Conservation (phyloP, 768 basidiomycete species). For the Pisolithus microcarpus region DNA sequence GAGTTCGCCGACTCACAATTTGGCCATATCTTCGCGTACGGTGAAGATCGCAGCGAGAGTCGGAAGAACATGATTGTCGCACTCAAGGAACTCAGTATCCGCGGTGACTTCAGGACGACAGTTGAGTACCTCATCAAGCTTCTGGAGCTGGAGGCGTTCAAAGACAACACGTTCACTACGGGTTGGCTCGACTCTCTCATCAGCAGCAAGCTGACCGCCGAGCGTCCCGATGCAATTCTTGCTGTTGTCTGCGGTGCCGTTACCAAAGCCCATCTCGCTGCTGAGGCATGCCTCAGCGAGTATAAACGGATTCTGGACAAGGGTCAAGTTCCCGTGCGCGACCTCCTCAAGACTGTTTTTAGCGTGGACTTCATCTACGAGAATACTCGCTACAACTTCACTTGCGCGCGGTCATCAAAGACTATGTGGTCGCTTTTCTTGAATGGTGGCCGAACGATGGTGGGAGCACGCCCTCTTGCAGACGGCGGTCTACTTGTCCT, state of each 20-base stretch:
- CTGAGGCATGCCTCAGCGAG: constrained; percentile 83
- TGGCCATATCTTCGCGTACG: constrained; percentile 98
- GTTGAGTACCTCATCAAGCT: constrained; percentile 99
- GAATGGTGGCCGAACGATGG: constrained; percentile 89
- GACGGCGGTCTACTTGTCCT: constrained; percentile 92
- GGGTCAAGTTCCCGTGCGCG: constrained; percentile 93
- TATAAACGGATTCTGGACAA: constrained; percentile 96
- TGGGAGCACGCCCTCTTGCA: constrained; percentile 86
- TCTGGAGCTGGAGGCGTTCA: constrained; percentile 91
- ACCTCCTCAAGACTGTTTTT: constrained; percentile 94
- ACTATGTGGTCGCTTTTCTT: constrained; percentile 92
- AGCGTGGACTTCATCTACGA: constrained; percentile 97
- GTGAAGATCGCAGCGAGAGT: constrained; percentile 90
- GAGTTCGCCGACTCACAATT: constrained; percentile 99
- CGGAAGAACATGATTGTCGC: constrained; percentile 99
- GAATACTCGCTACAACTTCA: constrained; percentile 90
- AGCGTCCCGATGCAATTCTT: constrained; percentile 86
- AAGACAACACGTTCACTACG: constrained; percentile 96
- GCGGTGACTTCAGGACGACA: constrained; percentile 97
- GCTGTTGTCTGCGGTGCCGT: constrained; percentile 96
- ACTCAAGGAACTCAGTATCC: constrained; percentile 95
- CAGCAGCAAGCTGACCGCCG: constrained; percentile 94
- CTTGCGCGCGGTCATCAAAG: constrained; percentile 82
- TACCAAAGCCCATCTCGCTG: constrained; percentile 87
- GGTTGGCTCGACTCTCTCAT: constrained; percentile 98